Base-by-base conservation (phyloP, 2,329 filamentous ascomycete genomes). In the Claviceps maximensis region DNA sequence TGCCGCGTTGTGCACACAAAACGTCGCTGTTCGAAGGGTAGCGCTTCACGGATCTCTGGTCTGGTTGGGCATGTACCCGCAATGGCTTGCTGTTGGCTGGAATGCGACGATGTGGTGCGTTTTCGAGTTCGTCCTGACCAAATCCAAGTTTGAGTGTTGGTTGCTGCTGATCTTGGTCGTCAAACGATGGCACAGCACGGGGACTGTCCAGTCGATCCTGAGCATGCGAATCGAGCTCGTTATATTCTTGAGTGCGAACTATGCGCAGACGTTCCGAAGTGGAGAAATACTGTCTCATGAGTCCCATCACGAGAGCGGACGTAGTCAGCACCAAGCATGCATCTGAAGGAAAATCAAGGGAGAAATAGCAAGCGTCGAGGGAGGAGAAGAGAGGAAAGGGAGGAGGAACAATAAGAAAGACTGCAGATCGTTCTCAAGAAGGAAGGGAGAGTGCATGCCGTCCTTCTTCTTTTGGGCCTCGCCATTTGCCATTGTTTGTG, bases 261-360 rank as follows among this genome's bases (percentile, higher is more conserved):
- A 88, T 80, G 60, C 80, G 79, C 54, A 86, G 74, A 54, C 84
- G 78, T 67, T 89, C 85, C 57, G 85, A 74, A 8, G 80, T 83
- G 33, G 84, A 86, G 70, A 88, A 87, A 70, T 86, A 87, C 79
- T 88, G 65, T 7, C 40, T 21, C 40, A 4, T 19, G 40, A 21
- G 36, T 42, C 51, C 52, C 29, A n/a, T 27, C 33, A 13, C 21
- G 7, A 17, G 12, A 3, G 19, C 38, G 23, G 42, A 29, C 10
- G 40, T 6, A 17, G 41, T 52, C 33, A 55, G 50, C 25, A 41
- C 23, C 15, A 15, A 36, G 19, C 23, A 50, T 40, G 50, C 17
- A 45, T 36, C 52, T 31, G 48, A 49, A 38, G 17, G 12, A n/a
- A 36, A 41, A 12, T 12, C 41, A 46, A 45, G 42, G 33, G 29